Evolutionary conservation across 495 filamentous ascomycete species (phyloP).

Genomic region (Podospora conica): DNA sequence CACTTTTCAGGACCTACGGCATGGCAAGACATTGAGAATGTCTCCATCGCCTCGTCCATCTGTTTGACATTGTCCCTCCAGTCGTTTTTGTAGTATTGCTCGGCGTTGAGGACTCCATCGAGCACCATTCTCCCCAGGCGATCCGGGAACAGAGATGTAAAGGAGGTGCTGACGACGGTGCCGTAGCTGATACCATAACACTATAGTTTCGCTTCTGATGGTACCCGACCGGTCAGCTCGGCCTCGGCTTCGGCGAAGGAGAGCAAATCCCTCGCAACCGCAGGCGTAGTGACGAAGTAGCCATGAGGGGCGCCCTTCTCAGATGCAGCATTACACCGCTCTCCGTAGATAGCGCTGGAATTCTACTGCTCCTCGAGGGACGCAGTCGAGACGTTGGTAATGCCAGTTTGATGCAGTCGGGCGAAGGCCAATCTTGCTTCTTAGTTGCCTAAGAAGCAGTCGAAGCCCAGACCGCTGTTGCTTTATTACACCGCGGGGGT

Average conservation of each 20-base stretch:
- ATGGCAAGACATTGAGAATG: background rate
- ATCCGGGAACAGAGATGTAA: constrained; percentile 3
- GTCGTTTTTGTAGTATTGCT: constrained; percentile 4
- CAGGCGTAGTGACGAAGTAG: constrained; percentile 1
- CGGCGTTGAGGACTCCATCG: background rate
- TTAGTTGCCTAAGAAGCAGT: background rate
- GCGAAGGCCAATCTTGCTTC: background rate
- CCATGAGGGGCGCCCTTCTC: background rate
- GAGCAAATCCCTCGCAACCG: background rate
- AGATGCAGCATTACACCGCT: constrained; percentile 1
- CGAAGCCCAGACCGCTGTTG: constrained; percentile 1
- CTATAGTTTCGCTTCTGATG: constrained; percentile 1
- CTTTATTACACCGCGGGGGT: constrained; percentile 4
- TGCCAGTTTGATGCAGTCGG: background rate
- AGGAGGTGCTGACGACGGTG: background rate
- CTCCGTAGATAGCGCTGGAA: constrained; percentile 1
- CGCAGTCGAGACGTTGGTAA: background rate
- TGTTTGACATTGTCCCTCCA: constrained; percentile 4
- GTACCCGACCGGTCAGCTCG: no score
- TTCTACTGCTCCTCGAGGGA: background rate
- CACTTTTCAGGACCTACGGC: background rate
- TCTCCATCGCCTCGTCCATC: constrained; percentile 1
- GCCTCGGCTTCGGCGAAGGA: constrained; percentile 1
- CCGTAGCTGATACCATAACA: constrained; percentile 8
- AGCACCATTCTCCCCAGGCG: constrained; percentile 3